Conservation (phyloP, 2,329 filamentous ascomycete genomes). For the Hypoxylon sp. region DNA sequence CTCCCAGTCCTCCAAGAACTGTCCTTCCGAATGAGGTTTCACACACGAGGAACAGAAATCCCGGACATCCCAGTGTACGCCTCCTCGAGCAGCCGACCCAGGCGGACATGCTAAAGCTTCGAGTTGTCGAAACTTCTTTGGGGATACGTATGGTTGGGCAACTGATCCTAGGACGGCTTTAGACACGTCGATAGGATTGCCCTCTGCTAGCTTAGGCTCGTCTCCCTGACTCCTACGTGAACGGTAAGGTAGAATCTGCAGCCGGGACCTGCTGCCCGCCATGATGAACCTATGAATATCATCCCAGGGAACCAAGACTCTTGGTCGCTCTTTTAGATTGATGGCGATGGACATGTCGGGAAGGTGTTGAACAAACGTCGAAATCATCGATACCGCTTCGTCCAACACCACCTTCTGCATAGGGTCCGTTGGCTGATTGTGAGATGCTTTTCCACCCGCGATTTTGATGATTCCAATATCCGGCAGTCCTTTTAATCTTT, state of each 20-base stretch:
- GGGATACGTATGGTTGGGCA: constrained; percentile 44
- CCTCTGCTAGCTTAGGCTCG: constrained; percentile 18
- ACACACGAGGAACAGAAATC: constrained; percentile 76
- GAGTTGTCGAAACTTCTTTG: constrained; percentile 51
- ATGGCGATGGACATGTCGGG: constrained; percentile 89
- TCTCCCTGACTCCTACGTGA: constrained; percentile 50
- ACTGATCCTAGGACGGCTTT: constrained; percentile 17
- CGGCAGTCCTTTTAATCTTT: constrained; percentile 58
- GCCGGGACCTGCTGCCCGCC: constrained; percentile 53
- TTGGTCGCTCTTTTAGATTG: constrained; percentile 82
- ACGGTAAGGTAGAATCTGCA: constrained; percentile 67
- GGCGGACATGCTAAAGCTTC: constrained; percentile 71
- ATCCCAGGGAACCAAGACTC: constrained; percentile 79
- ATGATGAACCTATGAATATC: constrained; percentile 60
- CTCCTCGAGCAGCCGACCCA: constrained; percentile 70
- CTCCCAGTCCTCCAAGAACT: constrained; percentile 77
- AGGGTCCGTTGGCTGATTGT: constrained; percentile 55
- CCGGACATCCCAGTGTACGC: constrained; percentile 73
- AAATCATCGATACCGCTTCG: constrained; percentile 75
- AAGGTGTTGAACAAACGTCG: constrained; percentile 78
- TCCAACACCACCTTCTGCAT: constrained; percentile 58
- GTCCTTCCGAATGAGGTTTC: constrained; percentile 74
- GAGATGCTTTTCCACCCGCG: constrained; percentile 71
- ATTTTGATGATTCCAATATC: constrained; percentile 70
- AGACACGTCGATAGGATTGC: constrained; percentile 7